Conservation (phyloP, 1,139 yeast genomes). For the Suhomyces coccinellae region DNA sequence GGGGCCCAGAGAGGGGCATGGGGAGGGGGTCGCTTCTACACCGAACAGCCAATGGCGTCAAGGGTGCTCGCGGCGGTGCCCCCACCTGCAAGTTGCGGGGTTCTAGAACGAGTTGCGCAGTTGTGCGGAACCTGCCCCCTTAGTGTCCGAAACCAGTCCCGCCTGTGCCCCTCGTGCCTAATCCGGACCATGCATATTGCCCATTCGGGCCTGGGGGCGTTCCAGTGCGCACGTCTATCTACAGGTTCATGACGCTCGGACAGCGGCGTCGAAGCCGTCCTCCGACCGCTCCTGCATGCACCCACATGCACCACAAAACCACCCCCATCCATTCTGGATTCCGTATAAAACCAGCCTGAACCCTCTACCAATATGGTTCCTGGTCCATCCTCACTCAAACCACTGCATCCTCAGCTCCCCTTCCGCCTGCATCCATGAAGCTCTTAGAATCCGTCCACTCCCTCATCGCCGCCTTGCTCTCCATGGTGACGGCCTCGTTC, state of each 20-base stretch:
- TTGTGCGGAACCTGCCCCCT: not conserved
- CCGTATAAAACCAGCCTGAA: not conserved
- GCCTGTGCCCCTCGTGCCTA: conserved; percentile 8
- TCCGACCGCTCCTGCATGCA: not conserved
- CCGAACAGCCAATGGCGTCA: not conserved
- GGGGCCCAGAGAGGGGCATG: too few relatives aligned
- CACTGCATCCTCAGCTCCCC: not conserved
- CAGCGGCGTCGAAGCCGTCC: too few relatives aligned
- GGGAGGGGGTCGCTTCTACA: not conserved
- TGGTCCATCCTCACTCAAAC: not conserved
- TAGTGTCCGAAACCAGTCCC: conserved; percentile 1
- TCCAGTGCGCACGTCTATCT: too few relatives aligned
- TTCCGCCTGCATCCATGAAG: conserved; percentile 1
- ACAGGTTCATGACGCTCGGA: too few relatives aligned
- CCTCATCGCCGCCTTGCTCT: conserved; percentile 6
- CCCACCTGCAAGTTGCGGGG: not conserved
- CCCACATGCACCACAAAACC: not conserved
- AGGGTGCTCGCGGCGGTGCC: not conserved
- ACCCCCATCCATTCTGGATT: not conserved
- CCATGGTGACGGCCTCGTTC: conserved; percentile 10
- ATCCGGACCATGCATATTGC: not conserved
- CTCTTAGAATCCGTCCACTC: conserved; percentile 5
- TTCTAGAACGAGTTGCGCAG: not conserved
- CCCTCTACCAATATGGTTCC: not conserved
- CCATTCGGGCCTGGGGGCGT: not conserved